Percentiles rank a stretch among this genome's conserved stretches.
phyloP scores from a whole-genome alignment of 441 rosid species.

The Populus tomentosa region DNA sequence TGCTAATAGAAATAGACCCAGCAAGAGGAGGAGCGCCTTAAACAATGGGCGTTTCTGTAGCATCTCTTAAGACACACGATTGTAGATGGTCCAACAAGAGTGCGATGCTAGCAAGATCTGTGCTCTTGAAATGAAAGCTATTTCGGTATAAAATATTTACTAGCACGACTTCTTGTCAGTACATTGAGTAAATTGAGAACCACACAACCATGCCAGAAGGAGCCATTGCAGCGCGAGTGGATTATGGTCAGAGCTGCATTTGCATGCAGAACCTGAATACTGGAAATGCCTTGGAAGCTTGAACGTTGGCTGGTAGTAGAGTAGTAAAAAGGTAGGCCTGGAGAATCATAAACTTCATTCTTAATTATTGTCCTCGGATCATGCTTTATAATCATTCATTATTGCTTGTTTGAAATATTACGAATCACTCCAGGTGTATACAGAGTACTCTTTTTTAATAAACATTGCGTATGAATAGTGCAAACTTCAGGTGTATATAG shows the following conservation, averaged over 20 bases:
- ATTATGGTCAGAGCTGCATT: neutral
- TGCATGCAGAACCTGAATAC: neutral
- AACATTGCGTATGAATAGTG: conserved; percentile 9
- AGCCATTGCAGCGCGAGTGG: neutral
- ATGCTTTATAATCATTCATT: neutral
- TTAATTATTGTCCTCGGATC: neutral
- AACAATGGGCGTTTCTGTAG: neutral
- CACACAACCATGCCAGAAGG: neutral
- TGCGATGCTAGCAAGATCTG: neutral
- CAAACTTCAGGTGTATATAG: conserved; percentile 8
- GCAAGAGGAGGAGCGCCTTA: neutral
- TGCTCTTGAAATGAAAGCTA: neutral
- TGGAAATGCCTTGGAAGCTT: neutral
- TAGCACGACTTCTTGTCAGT: neutral
- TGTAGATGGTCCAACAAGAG: neutral
- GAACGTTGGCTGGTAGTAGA: neutral
- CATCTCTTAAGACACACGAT: neutral
- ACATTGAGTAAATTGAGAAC: neutral
- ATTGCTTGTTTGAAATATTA: neutral
- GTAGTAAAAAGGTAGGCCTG: neutral
- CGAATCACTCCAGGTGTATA: neutral
- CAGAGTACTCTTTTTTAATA: neutral
- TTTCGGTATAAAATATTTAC: neutral
- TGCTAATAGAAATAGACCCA: neutral
- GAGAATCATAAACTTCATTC: neutral